These are phyloP conservation scores for Fusarium setosum DNA, from an alignment of 2,329 filamentous ascomycete species.

Conservation along the genomic window DNA sequence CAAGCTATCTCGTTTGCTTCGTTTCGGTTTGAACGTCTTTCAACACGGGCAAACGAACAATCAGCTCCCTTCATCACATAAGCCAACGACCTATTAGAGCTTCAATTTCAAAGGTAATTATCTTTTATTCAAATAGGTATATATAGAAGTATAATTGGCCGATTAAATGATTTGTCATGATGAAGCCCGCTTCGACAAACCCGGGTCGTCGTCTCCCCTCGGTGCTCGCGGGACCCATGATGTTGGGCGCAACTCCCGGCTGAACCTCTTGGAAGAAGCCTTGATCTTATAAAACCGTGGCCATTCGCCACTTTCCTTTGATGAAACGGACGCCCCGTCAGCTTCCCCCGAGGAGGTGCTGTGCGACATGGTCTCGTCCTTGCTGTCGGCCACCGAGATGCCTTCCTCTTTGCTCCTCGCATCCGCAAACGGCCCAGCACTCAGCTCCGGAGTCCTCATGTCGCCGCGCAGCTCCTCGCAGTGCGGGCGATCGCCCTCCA, in stretches of 20 bases:
- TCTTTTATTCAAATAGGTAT: neutral
- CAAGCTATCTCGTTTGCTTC: neutral
- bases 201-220: neutral
- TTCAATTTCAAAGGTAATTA: no score
- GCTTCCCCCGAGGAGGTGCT: neutral
- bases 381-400: no score
- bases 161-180: neutral
- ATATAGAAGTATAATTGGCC: neutral
- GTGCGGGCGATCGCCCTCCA: constrained; percentile 38
- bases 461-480: constrained; percentile 32
- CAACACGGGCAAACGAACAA: neutral
- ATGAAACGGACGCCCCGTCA: neutral
- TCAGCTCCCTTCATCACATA: no score
- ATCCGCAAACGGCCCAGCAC: neutral
- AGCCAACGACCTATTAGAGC: no score
- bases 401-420: neutral
- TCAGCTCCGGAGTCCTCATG: constrained; percentile 37
- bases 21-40: neutral
- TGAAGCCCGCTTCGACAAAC: neutral
- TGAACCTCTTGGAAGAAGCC: neutral
- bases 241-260: neutral
- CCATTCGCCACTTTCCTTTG: constrained; percentile 4
- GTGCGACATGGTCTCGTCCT: no score
- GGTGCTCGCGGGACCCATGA: neutral
- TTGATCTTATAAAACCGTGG: constrained; percentile 15